A percentile compares a stretch with the other conserved stretches of the same genome.
Conservation (phyloP, 495 filamentous ascomycete genomes). For the Penicillium daleae region DNA sequence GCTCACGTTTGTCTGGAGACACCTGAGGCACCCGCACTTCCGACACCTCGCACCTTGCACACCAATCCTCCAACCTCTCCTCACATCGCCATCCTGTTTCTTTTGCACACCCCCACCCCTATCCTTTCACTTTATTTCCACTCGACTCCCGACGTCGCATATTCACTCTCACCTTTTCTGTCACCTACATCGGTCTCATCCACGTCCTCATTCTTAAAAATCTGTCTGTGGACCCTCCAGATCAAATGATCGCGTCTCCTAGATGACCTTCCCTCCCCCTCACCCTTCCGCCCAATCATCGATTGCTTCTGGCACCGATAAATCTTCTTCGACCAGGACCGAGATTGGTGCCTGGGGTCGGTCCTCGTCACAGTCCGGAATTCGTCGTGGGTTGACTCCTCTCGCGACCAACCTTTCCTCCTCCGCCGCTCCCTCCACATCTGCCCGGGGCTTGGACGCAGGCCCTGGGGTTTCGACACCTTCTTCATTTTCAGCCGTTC, state of each 20-base stretch:
- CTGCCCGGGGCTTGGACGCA: conserved; percentile 49
- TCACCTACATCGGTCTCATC: conserved; percentile 26
- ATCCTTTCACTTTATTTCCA: conserved; percentile 17
- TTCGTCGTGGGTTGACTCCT: conserved; percentile 65
- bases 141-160: conserved; percentile 18
- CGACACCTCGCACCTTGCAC: conserved; percentile 36
- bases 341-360: conserved; percentile 66
- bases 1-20: conserved; percentile 21
- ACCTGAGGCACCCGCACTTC: conserved; percentile 34
- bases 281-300: conserved; percentile 64
- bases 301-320: conserved; percentile 62
- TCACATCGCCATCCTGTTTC: conserved; percentile 27
- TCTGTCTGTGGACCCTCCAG: conserved; percentile 48
- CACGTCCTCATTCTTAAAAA: conserved; percentile 42
- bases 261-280: conserved; percentile 68
- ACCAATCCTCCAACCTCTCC: conserved; percentile 35
- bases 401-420: conserved; percentile 59
- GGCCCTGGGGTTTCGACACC: conserved; percentile 51
- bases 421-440: conserved; percentile 48
- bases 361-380: conserved; percentile 58
- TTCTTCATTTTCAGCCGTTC: conserved; percentile 61
- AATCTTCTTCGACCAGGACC: conserved; percentile 57
- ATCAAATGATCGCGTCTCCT: conserved; percentile 65
- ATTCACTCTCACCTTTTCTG: conserved; percentile 9
- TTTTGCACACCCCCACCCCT: conserved; percentile 24